These are phyloP conservation scores for Porcisia hertigi DNA, from an alignment of 208 protist species.

Conservation along the genomic window DNA sequence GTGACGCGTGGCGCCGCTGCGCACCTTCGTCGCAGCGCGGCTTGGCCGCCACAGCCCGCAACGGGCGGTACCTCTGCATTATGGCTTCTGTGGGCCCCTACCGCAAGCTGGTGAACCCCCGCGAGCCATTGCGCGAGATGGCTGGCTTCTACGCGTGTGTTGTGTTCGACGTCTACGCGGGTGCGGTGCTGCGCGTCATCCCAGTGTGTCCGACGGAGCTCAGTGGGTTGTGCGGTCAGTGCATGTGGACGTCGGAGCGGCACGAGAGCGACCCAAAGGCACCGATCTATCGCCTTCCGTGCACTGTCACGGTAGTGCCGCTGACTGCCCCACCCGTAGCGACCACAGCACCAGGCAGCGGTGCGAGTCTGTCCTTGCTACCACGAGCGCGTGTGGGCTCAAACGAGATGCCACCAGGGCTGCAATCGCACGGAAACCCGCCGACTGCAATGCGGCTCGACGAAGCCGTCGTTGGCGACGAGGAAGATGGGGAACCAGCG, in stretches of 20 bases:
- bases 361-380: not conserved
- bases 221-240: constrained; percentile 25
- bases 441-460: not conserved
- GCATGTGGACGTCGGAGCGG: constrained; percentile 39
- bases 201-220: constrained; percentile 60
- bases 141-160: constrained; percentile 68
- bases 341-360: not conserved
- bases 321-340: constrained; percentile 1
- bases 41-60: constrained; percentile 48
- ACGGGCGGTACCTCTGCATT: constrained; percentile 77
- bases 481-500: constrained; percentile 14
- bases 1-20: constrained; percentile 29
- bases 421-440: not conserved
- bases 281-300: constrained; percentile 63
- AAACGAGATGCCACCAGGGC: constrained; percentile 2
- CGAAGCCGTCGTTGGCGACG: constrained; percentile 6
- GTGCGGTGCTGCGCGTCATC: constrained; percentile 65
- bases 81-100: constrained; percentile 70
- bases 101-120: constrained; percentile 39
- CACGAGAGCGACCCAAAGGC: constrained; percentile 33
- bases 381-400: not conserved
- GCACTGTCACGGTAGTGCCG: constrained; percentile 45
- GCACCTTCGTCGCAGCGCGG: constrained; percentile 23
- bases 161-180: constrained; percentile 70
- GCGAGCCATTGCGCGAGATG: constrained; percentile 42